phyloP scores from a whole-genome alignment of 2,329 filamentous ascomycete species.

The Phialemonium atrogriseum region DNA sequence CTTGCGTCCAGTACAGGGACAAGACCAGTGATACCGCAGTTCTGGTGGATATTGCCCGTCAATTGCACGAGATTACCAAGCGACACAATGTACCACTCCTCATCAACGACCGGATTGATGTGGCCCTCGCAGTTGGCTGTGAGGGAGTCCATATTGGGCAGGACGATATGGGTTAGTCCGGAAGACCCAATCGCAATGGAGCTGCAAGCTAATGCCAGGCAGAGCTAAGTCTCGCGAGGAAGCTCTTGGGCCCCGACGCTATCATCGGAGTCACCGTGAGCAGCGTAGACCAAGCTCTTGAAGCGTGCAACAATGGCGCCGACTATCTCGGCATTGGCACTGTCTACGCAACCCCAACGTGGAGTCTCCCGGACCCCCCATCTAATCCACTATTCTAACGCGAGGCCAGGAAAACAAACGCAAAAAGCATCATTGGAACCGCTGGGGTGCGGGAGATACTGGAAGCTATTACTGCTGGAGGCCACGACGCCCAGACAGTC shows the following conservation, averaged over 20 bases:
- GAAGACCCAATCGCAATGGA: background rate
- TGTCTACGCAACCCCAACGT: constrained; percentile 75
- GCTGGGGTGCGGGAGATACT: constrained; percentile 63
- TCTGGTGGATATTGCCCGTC: constrained; percentile 61
- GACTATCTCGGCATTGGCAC: constrained; percentile 90
- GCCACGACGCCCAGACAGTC: constrained; percentile 52
- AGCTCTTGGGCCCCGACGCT: constrained; percentile 62
- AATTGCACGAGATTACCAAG: constrained; percentile 63
- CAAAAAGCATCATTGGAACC: constrained; percentile 71
- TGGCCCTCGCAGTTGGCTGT: constrained; percentile 74
- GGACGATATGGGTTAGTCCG: constrained; percentile 77
- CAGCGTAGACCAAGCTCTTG: constrained; percentile 61
- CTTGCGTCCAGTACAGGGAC: constrained; percentile 83
- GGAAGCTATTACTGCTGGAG: constrained; percentile 42
- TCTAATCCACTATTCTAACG: constrained; percentile 4
- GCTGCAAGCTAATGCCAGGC: background rate
- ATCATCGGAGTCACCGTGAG: constrained; percentile 89
- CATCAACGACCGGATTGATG: constrained; percentile 89
- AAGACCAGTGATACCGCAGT: constrained; percentile 69
- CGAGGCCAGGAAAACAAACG: constrained; percentile 65
- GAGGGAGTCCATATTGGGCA: constrained; percentile 94
- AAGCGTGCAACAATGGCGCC: constrained; percentile 67
- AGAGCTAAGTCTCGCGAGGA: constrained; percentile 59
- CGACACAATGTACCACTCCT: constrained; percentile 67
- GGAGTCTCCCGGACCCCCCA: background rate